Percentiles rank a stretch among this genome's conserved stretches.
Evolutionary conservation across 1,284 basidiomycete species (phyloP).

Genomic region (Heterobasidion irregulare): DNA sequence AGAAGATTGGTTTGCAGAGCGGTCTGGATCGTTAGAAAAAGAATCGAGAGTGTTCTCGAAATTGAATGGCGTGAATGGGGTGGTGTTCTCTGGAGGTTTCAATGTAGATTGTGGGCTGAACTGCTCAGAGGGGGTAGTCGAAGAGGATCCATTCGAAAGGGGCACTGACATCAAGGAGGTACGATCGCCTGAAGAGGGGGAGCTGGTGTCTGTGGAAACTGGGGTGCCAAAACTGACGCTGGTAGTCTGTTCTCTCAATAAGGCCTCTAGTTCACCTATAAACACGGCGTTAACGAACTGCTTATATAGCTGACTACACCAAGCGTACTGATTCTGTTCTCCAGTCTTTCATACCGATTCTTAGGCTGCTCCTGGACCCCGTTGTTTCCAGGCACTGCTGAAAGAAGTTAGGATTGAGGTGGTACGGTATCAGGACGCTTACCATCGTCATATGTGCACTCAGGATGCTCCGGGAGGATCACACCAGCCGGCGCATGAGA

Average conservation of each 20-base stretch:
- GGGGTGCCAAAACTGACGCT: constrained; percentile 3
- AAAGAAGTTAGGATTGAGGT: neutral
- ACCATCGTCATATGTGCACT: constrained; percentile 23
- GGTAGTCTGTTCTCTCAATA: constrained; percentile 26
- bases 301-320: neutral
- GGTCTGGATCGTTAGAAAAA: neutral
- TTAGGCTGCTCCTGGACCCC: constrained; percentile 39
- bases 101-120: neutral
- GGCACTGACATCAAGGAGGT: neutral
- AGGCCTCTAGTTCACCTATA: constrained; percentile 54
- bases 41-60: neutral
- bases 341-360: constrained; percentile 51
- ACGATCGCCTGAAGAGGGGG: neutral
- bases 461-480: constrained; percentile 15
- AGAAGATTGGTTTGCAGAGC: neutral
- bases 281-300: constrained; percentile 5
- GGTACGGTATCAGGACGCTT: neutral
- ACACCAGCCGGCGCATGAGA: constrained; percentile 17
- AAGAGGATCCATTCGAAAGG: neutral
- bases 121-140: neutral
- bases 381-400: constrained; percentile 30
- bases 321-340: constrained; percentile 58
- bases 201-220: neutral
- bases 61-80: neutral
- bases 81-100: neutral